Evolutionary conservation across 2,329 filamentous ascomycete species (phyloP), one percentile per base, ranked within the genome.

Genomic region (Fusarium sublunatum): DNA sequence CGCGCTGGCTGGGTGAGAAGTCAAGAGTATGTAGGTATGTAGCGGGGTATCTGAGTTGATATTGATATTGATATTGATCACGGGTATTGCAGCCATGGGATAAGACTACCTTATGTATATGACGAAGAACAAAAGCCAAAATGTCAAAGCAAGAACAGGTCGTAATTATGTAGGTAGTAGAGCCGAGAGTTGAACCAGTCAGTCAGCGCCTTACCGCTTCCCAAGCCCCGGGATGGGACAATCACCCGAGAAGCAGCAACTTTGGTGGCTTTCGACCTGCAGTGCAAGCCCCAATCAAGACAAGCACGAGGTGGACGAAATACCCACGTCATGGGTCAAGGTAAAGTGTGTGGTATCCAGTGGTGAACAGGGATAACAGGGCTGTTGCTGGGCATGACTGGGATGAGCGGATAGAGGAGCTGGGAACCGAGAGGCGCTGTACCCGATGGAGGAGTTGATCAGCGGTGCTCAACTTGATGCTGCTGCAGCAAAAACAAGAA

Each of bases 201-300:
- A 68, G 48, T 51, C 51, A 68, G 48, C 49, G 46, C 54, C 57
- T 70, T 70, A 70, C 68, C 68, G 68, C 68, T 70, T 70, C 64
- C 66, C 57, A 44, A 53, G 42, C 55, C 57, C 12, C 35, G 39
- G 24, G 53, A 46, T 46, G 50, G 53, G 42, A 49, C 19, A 32
- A 44, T 58, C 49, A 58, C 29, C 42, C 48, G 48, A 54, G 45
- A 47, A 50, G 44, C 39, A 44, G 43, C 44, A 50, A 35, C 31
- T 19, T 19, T 19, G 19, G 67, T 68, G 67, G 67, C 67, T 68
- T 66, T 56, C 35, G 57, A 53, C 54, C 62, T 70, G 65, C 67
- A 70, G 50, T 59, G 55, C 43, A 57, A 60, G 57, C 50, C 67
- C 67, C 64, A 69, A 68, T 66, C 50, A 57, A 57, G 44, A 59